These are phyloP conservation scores for Phyllachora maydis DNA, from an alignment of 2,329 filamentous ascomycete genomes.

Conservation along the genomic window DNA sequence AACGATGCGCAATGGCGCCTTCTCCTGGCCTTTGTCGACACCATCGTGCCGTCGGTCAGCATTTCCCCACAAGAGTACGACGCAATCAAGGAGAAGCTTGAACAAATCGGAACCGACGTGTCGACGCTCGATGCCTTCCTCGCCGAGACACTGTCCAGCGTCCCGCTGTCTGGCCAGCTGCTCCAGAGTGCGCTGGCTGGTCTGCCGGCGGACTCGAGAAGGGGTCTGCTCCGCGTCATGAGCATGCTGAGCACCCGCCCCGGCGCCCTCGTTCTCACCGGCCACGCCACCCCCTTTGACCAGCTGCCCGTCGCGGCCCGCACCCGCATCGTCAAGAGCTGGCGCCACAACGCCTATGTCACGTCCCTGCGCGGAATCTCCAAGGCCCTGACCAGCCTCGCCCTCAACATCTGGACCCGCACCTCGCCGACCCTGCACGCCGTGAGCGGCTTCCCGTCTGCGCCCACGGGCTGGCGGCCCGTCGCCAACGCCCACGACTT, in stretches of 20 bases:
- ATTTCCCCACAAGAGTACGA: slow-evolving; percentile 5
- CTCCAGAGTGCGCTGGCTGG: slow-evolving; percentile 5
- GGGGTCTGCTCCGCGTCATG: slow-evolving; percentile 4
- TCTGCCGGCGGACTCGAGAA: slow-evolving; percentile 4
- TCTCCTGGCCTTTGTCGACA: slow-evolving; percentile 8
- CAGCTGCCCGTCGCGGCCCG: slow-evolving; percentile 3
- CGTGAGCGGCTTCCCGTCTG: slow-evolving; percentile 16
- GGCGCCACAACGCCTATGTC: slow-evolving; percentile 20
- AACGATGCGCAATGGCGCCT: slow-evolving; percentile 5
- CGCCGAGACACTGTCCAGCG: slow-evolving; percentile 6
- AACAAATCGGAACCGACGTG: slow-evolving; percentile 2
- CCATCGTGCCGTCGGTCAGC: slow-evolving; percentile 5
- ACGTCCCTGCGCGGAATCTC: slow-evolving; percentile 21
- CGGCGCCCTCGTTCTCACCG: slow-evolving; percentile 2
- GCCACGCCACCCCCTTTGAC: slow-evolving; percentile 2
- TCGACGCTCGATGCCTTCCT: slow-evolving; percentile 6
- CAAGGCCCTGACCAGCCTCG: slow-evolving; percentile 19
- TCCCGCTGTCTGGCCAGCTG: slow-evolving; percentile 5
- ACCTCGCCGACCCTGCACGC: slow-evolving; percentile 19
- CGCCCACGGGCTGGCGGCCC: slow-evolving; percentile 6
- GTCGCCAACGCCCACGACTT: slow-evolving; percentile 1
- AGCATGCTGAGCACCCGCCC: slow-evolving; percentile 4
- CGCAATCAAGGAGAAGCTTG: slow-evolving; percentile 3
- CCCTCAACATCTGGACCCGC: slow-evolving; percentile 21
- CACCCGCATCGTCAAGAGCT: slow-evolving; percentile 17